These are phyloP conservation scores for Arachis monticola DNA, from an alignment of 331 rosid genomes.

Conservation along the genomic window DNA sequence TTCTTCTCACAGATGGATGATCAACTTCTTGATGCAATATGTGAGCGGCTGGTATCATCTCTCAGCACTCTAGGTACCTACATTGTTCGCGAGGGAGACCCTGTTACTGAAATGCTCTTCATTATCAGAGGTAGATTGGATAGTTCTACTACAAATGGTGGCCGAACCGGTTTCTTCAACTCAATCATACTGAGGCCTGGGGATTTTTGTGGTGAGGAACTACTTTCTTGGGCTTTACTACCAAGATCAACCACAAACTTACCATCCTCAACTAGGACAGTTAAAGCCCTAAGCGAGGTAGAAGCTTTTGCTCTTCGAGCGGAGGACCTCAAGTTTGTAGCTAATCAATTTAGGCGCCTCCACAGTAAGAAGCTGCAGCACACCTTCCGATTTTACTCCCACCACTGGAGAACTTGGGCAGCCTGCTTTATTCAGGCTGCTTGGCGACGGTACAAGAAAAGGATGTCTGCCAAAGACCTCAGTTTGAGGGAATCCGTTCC, in stretches of 20 bases:
- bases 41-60: slow-evolving; percentile 91
- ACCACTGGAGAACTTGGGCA: slow-evolving; percentile 99
- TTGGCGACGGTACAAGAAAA: slow-evolving; percentile 82
- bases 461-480: slow-evolving; percentile 61
- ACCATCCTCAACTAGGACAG: slow-evolving; percentile 95
- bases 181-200: slow-evolving; percentile 88
- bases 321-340: slow-evolving; percentile 95
- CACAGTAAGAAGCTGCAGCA: slow-evolving; percentile 99
- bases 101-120: slow-evolving; percentile 92
- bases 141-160: slow-evolving; percentile 95
- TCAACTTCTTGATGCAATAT: slow-evolving; percentile 95
- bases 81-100: slow-evolving; percentile 97
- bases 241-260: slow-evolving; percentile 82
- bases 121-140: slow-evolving; percentile 89
- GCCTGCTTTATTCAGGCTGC: slow-evolving; percentile 99
- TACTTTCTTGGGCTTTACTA: slow-evolving; percentile 94
- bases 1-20: slow-evolving; percentile 99
- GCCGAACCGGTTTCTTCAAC: slow-evolving; percentile 96
- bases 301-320: slow-evolving; percentile 97
- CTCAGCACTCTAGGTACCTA: slow-evolving; percentile 87
- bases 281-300: slow-evolving; percentile 74
- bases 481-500: slow-evolving; percentile 60
- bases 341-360: slow-evolving; percentile 93
- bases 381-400: slow-evolving; percentile 93
- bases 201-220: slow-evolving; percentile 97